These are phyloP conservation scores for Saraca asoca DNA, from an alignment of 331 rosid genomes.

Conservation along the genomic window DNA sequence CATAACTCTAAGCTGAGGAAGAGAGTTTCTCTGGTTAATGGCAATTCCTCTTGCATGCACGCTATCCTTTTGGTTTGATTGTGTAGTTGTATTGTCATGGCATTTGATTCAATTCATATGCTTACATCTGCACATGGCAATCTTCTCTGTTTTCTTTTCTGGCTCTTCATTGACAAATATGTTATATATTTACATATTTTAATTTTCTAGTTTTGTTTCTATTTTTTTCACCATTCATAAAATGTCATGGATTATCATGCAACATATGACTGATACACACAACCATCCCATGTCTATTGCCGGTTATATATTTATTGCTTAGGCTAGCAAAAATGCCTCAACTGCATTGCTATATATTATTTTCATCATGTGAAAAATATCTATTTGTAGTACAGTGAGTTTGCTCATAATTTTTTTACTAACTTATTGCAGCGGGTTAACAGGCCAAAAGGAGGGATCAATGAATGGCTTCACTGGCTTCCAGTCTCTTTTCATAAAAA, in stretches of 20 bases:
- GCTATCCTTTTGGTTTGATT: neutral
- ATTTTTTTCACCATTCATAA: neutral
- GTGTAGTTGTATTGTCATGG: constrained; percentile 3
- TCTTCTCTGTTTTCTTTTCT: neutral
- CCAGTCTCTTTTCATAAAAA: constrained; percentile 80
- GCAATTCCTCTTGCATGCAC: too few species aligned
- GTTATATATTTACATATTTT: neutral
- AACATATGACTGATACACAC: constrained; percentile 7
- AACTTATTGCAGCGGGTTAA: constrained; percentile 69
- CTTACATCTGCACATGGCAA: neutral
- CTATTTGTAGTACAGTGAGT: constrained; percentile 21
- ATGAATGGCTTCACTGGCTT: constrained; percentile 94
- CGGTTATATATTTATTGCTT: neutral
- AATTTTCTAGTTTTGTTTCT: constrained; percentile 1
- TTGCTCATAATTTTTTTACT: constrained; percentile 17
- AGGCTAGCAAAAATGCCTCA: neutral
- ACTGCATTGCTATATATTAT: neutral
- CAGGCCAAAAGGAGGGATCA: constrained; percentile 79
- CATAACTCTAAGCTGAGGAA: neutral
- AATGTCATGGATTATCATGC: neutral
- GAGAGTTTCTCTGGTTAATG: neutral
- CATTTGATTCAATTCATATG: neutral
- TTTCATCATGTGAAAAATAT: constrained; percentile 7
- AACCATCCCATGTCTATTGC: neutral
- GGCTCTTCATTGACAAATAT: too few species aligned